These are phyloP conservation scores for Globisporangium cederbergense DNA, from an alignment of 352 stramenopile genomes.

Conservation along the genomic window DNA sequence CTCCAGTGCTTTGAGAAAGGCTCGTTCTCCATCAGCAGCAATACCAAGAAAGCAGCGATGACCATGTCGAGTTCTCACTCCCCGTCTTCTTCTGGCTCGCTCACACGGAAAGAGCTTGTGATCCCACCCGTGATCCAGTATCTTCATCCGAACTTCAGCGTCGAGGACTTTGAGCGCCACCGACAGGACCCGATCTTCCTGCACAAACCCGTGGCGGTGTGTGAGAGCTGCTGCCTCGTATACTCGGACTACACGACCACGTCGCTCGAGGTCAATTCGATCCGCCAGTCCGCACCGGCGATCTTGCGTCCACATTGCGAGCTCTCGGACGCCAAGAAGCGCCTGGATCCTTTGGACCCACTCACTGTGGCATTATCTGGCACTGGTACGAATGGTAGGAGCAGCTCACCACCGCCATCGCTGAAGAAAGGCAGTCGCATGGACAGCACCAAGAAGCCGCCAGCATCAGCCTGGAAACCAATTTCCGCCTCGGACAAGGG, in stretches of 20 bases:
- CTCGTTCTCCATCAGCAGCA: conserved; percentile 6
- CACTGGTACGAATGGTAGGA: conserved; percentile 2
- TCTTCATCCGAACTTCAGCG: conserved; percentile 83
- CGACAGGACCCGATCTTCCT: conserved; percentile 92
- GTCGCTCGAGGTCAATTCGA: conserved; percentile 67
- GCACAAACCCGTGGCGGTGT: conserved; percentile 90
- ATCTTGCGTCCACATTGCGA: conserved; percentile 62
- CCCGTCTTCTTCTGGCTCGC: not conserved
- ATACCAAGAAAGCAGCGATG: conserved; percentile 10
- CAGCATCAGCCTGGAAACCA: conserved; percentile 57
- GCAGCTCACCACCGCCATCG: conserved; percentile 1
- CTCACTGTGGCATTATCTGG: conserved; percentile 15
- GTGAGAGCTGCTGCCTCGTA: conserved; percentile 92
- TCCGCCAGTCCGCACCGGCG: conserved; percentile 55
- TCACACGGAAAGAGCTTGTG: conserved; percentile 52
- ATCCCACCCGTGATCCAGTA: conserved; percentile 92
- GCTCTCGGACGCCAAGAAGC: conserved; percentile 39
- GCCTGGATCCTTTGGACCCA: conserved; percentile 39
- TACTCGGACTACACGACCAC: conserved; percentile 88
- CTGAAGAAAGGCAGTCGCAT: conserved; percentile 4
- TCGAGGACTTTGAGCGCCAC: conserved; percentile 86
- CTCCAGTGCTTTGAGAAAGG: conserved; percentile 40
- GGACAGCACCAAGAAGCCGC: conserved; percentile 32
- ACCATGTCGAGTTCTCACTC: not conserved
- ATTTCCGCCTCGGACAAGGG: conserved; percentile 21